A percentile compares a stretch with the other conserved stretches of the same genome.
Conservation (phyloP, 116 monocot species). For the Trichopus zeylanicus region DNA sequence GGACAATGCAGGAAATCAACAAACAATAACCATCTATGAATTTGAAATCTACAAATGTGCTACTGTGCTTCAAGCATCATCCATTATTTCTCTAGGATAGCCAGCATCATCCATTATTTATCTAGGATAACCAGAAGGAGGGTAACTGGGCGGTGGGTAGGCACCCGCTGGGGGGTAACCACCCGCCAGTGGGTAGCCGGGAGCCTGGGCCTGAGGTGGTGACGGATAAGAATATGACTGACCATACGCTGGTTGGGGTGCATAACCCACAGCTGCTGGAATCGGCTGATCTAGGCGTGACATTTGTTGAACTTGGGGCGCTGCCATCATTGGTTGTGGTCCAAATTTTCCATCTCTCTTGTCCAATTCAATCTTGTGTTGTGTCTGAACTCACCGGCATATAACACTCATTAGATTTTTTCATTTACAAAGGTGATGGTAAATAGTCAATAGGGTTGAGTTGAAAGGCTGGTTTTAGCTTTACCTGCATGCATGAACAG, state of each 20-base stretch:
- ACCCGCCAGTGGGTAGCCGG: conserved; percentile 25
- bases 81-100: neutral
- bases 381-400: conserved; percentile 30
- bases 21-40: too few relatives aligned
- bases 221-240: conserved; percentile 34
- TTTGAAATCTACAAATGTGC: neutral
- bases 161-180: conserved; percentile 21
- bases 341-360: conserved; percentile 64
- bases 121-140: neutral
- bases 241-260: conserved; percentile 28
- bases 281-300: conserved; percentile 51
- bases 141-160: conserved; percentile 7
- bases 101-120: neutral
- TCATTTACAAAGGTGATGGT: neutral
- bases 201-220: conserved; percentile 5
- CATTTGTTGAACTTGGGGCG: conserved; percentile 53
- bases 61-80: neutral
- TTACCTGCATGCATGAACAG: conserved; percentile 69
- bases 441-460: neutral
- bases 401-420: neutral
- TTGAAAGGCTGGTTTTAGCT: neutral
- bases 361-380: conserved; percentile 62
- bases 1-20: too few relatives aligned
- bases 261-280: conserved; percentile 40
- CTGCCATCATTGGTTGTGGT: conserved; percentile 40